phyloP scores from a whole-genome alignment of 2,329 filamentous ascomycete species.

The Aspergillus vadensis region DNA sequence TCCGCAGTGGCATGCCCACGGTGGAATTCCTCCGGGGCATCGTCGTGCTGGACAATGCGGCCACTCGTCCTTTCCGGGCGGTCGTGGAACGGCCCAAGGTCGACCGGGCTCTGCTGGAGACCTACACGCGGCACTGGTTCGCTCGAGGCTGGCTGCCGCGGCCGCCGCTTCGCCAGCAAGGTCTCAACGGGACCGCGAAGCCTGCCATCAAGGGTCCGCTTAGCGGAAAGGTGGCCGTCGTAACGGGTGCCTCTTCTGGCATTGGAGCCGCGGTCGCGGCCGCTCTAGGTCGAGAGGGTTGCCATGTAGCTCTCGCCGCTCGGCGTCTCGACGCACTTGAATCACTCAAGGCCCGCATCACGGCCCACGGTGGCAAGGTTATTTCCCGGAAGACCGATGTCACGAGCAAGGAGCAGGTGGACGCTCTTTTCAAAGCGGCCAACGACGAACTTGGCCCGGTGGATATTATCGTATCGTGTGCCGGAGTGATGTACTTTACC shows the following conservation, averaged over 20 bases:
- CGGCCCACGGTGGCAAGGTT: constrained; percentile 62
- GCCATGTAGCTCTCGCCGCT: constrained; percentile 70
- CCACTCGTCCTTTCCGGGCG: constrained; percentile 62
- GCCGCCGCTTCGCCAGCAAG: constrained; percentile 57
- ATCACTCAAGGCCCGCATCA: constrained; percentile 63
- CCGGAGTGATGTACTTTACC: constrained; percentile 86
- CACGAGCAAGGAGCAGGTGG: constrained; percentile 66
- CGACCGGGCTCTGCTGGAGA: constrained; percentile 70
- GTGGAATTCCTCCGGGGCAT: constrained; percentile 70
- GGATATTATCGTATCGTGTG: constrained; percentile 78
- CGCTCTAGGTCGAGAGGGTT: constrained; percentile 70
- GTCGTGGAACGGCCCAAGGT: constrained; percentile 68
- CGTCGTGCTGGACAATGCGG: constrained; percentile 71
- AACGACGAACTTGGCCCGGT: constrained; percentile 67
- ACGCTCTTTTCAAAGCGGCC: constrained; percentile 63
- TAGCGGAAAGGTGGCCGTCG: constrained; percentile 68
- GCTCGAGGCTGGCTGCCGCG: constrained; percentile 73
- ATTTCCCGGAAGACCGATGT: constrained; percentile 73
- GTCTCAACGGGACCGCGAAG: constrained; percentile 48
- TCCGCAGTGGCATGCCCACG: constrained; percentile 77
- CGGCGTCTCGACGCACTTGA: constrained; percentile 71
- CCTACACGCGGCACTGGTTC: constrained; percentile 78
- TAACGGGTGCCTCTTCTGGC: constrained; percentile 79
- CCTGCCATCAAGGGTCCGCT: constrained; percentile 60
- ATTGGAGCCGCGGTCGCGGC: constrained; percentile 74